phyloP scores from a whole-genome alignment of 163 green algal genomes.

The Chlorella variabilis region DNA sequence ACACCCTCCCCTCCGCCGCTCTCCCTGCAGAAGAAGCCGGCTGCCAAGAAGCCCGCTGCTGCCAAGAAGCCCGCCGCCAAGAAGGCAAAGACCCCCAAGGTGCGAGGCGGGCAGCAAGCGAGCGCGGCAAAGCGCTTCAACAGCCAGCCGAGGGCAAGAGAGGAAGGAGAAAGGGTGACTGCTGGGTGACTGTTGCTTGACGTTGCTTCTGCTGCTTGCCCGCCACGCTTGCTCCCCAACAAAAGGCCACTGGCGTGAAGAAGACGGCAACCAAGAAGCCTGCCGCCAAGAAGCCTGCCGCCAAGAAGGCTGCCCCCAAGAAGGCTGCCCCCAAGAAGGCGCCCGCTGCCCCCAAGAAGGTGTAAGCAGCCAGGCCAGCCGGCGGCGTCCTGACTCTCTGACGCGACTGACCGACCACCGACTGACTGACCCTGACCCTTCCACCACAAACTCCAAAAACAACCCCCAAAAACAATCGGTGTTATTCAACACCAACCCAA shows the following conservation, averaged over 20 bases:
- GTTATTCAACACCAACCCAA: slow-evolving; percentile 34
- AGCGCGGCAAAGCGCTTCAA: too few species aligned
- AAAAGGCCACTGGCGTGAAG: background rate
- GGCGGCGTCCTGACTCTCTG: background rate
- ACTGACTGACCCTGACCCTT: slow-evolving; percentile 9
- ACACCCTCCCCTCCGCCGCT: too few species aligned
- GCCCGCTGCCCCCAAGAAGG: background rate
- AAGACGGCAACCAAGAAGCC: slow-evolving; percentile 33
- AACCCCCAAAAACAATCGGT: slow-evolving; percentile 26
- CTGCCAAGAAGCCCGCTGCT: slow-evolving; percentile 20
- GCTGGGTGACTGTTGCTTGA: too few species aligned
- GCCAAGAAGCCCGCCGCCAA: slow-evolving; percentile 24
- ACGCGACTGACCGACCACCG: slow-evolving; percentile 3
- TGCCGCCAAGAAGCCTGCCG: slow-evolving; percentile 20
- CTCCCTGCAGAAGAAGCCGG: background rate
- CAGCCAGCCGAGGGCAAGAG: too few species aligned
- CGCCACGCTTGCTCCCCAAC: background rate
- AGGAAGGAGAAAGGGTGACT: too few species aligned
- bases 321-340: slow-evolving; percentile 1
- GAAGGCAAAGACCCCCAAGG: slow-evolving; percentile 22
- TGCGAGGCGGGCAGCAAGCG: too few species aligned
- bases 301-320: slow-evolving; percentile 21
- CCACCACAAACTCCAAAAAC: background rate
- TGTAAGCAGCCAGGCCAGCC: background rate
- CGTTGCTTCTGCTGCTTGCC: background rate